Percentiles rank a stretch among this genome's conserved stretches.
phyloP scores from a whole-genome alignment of 345 rosid species.

The Turritis glabra region DNA sequence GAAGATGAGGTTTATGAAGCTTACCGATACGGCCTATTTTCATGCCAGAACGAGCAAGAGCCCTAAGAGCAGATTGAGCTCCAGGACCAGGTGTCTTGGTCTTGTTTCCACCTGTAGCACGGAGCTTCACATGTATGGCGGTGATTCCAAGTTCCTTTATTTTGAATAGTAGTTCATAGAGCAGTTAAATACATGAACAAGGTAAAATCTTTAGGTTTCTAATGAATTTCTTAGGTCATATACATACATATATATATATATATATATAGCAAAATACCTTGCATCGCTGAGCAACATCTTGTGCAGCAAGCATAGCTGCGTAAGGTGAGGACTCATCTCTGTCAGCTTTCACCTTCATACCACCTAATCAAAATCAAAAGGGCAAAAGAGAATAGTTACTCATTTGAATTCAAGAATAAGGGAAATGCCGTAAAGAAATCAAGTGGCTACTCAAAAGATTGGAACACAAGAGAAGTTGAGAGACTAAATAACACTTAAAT shows the following conservation, averaged over 20 bases:
- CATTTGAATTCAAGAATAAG: background rate
- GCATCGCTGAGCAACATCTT: constrained; percentile 83
- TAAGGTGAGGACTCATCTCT: constrained; percentile 94
- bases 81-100: constrained; percentile 90
- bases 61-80: constrained; percentile 90
- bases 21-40: constrained; percentile 90
- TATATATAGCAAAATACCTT: constrained; percentile 46
- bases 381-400: background rate
- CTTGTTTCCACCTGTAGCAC: constrained; percentile 89
- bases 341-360: constrained; percentile 92
- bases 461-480: background rate
- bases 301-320: constrained; percentile 95
- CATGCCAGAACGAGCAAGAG: constrained; percentile 97
- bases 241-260: too few species aligned
- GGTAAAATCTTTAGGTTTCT: background rate
- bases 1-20: background rate
- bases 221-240: too few species aligned
- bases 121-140: constrained; percentile 81
- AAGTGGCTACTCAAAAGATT: background rate
- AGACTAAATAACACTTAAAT: background rate
- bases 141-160: constrained; percentile 76
- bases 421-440: background rate
- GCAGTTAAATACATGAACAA: background rate
- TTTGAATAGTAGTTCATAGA: background rate
- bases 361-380: constrained; percentile 44